Evolutionary conservation across 1,139 yeast species (phyloP).

Genomic region (Taphrina wiesneri): DNA sequence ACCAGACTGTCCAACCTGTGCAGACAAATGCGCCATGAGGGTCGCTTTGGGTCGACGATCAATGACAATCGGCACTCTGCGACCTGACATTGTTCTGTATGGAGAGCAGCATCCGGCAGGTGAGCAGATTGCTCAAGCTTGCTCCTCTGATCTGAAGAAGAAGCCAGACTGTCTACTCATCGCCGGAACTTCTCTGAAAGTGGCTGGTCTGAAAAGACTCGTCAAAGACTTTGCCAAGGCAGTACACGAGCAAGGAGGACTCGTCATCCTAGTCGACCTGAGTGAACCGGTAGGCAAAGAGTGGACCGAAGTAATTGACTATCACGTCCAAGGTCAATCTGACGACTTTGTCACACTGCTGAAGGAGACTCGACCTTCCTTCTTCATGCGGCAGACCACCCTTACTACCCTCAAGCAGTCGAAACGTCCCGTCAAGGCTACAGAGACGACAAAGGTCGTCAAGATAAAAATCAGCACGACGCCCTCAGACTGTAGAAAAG

Average conservation of each 20-base stretch:
- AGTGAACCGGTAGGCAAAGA: constrained; percentile 48
- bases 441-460: constrained; percentile 42
- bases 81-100: constrained; percentile 75
- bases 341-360: constrained; percentile 71
- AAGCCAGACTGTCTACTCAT: constrained; percentile 67
- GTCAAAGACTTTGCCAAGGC: constrained; percentile 61
- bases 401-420: not conserved
- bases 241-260: constrained; percentile 61
- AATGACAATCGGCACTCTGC: constrained; percentile 62
- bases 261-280: constrained; percentile 65
- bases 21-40: constrained; percentile 49
- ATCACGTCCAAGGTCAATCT: constrained; percentile 75
- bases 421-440: not conserved
- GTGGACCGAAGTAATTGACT: constrained; percentile 66
- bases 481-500: not conserved
- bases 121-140: constrained; percentile 62
- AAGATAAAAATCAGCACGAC: not conserved
- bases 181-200: constrained; percentile 75
- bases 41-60: constrained; percentile 62
- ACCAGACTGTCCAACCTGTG: constrained; percentile 67
- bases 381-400: constrained; percentile 57
- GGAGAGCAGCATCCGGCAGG: constrained; percentile 80
- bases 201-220: constrained; percentile 67
- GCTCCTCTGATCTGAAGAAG: constrained; percentile 55
- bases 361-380: constrained; percentile 56